A percentile compares a stretch with the other conserved stretches of the same genome.
Conservation (phyloP, 768 basidiomycete species). For the Lyophyllum atratum region DNA sequence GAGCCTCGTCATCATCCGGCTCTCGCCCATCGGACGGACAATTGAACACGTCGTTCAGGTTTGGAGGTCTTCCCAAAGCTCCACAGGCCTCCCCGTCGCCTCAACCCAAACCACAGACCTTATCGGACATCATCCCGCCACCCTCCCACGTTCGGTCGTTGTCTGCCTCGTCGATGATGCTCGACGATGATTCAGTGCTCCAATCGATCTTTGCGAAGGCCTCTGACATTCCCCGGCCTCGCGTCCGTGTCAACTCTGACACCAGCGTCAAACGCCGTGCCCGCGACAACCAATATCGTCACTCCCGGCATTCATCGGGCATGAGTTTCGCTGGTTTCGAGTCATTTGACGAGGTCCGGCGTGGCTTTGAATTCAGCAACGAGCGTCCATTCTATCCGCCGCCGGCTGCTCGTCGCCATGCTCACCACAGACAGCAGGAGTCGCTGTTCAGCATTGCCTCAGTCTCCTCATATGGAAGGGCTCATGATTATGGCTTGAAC, state of each 20-base stretch:
- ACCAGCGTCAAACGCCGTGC: slow-evolving; percentile 37
- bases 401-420: slow-evolving; percentile 35
- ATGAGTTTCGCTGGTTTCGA: slow-evolving; percentile 73
- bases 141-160: slow-evolving; percentile 50
- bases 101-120: slow-evolving; percentile 46
- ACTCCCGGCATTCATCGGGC: slow-evolving; percentile 49
- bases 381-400: slow-evolving; percentile 68
- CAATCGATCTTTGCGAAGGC: slow-evolving; percentile 57
- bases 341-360: slow-evolving; percentile 77
- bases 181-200: slow-evolving; percentile 54
- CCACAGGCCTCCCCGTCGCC: slow-evolving; percentile 20
- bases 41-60: slow-evolving; percentile 73
- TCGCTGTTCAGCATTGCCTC: slow-evolving; percentile 77
- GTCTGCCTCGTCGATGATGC: slow-evolving; percentile 44
- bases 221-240: slow-evolving; percentile 37
- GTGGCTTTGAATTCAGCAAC: slow-evolving; percentile 73
- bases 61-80: slow-evolving; percentile 54
- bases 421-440: slow-evolving; percentile 48
- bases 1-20: slow-evolving; percentile 30
- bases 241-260: slow-evolving; percentile 41
- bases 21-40: slow-evolving; percentile 62
- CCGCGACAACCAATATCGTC: slow-evolving; percentile 26
- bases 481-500: slow-evolving; percentile 57
- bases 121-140: slow-evolving; percentile 79
- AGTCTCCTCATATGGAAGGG: slow-evolving; percentile 75